phyloP scores from a whole-genome alignment of 495 filamentous ascomycete genomes.

The Penicillium nucicola region DNA sequence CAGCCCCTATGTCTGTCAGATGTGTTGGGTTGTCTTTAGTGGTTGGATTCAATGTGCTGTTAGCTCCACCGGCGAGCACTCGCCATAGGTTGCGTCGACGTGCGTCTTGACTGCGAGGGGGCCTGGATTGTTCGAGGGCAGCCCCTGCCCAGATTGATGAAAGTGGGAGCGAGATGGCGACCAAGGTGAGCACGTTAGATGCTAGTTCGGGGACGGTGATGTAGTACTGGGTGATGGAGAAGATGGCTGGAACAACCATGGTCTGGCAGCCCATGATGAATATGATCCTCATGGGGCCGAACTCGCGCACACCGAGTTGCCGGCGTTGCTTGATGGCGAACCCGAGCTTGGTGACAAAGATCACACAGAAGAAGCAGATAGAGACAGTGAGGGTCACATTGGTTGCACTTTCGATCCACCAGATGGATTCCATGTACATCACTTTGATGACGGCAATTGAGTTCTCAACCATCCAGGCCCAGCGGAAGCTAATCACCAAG shows the following conservation, averaged over 20 bases:
- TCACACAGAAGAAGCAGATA: conserved; percentile 70
- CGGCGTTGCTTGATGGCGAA: conserved; percentile 56
- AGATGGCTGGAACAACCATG: conserved; percentile 77
- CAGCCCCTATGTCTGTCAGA: conserved; percentile 13
- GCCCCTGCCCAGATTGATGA: conserved; percentile 74
- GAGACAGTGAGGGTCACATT: conserved; percentile 58
- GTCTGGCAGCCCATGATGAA: conserved; percentile 76
- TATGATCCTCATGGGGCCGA: conserved; percentile 67
- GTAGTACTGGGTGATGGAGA: conserved; percentile 62
- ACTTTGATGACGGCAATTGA: conserved; percentile 45
- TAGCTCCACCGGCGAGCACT: conserved; percentile 13
- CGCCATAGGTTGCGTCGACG: conserved; percentile 29
- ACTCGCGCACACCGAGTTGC: conserved; percentile 54
- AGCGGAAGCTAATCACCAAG: conserved; percentile 56
- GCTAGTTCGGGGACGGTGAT: conserved; percentile 53
- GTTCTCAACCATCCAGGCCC: conserved; percentile 57
- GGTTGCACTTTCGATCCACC: conserved; percentile 50
- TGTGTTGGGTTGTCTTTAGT: conserved; percentile 12
- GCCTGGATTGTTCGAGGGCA: conserved; percentile 27
- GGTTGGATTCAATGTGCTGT: conserved; percentile 10
- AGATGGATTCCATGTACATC: conserved; percentile 3
- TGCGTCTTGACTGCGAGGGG: background rate
- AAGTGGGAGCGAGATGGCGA: conserved; percentile 72
- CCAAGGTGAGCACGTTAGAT: conserved; percentile 62
- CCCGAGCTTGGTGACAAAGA: conserved; percentile 71